Base-by-base conservation (phyloP, 2,329 filamentous ascomycete genomes). In the Xylaria multiplex region DNA sequence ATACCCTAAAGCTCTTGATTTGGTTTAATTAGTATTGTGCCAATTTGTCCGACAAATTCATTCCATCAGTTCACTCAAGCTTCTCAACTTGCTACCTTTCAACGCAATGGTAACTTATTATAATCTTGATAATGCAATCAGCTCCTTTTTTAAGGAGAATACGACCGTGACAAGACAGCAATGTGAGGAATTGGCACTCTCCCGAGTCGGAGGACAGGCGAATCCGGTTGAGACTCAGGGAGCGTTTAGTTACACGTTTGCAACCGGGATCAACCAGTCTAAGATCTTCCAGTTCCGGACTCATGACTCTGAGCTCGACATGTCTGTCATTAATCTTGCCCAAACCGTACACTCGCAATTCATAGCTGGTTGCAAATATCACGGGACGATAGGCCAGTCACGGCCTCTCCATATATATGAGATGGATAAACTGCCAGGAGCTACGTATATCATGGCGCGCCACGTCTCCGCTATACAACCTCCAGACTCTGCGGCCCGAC, bases 271-370 rank as follows among this genome's bases (percentile, higher is more conserved):
- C 3, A 16, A 43, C 6, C 6, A 49, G 13, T 48, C 48, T 22
- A 63, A 48, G 60, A 42, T 67, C 40, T 35, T 67, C 43, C 65
- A 64, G 30, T 67, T 67, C 13, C 55, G 65, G 9, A 52, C 16
- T 14, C 35, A 57, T n/a, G 27, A 42, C 32, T 32, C 60, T 49
- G 22, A 30, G n/a, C 19, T 64, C 16, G 50, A 64, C 6, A 60
- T 40, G 43, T 24, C 22, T 7, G 22, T 61, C 5, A 37, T 67
- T 6, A 19, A 14, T 19, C 50, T 67, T 24, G 56, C 55, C 35
- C 37, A 43, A 64, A 43, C 30, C 11, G 35, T 53, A 4, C 56
- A 67, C n/a, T 9, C 32, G 30, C 32, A 53, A 13, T 49, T 67
- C 30, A 14, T 67, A 27, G 37, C 60, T 43, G 42, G 35, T 3